These are phyloP conservation scores for Crithidia acanthocephali DNA, from an alignment of 208 protist species.

Conservation along the genomic window DNA sequence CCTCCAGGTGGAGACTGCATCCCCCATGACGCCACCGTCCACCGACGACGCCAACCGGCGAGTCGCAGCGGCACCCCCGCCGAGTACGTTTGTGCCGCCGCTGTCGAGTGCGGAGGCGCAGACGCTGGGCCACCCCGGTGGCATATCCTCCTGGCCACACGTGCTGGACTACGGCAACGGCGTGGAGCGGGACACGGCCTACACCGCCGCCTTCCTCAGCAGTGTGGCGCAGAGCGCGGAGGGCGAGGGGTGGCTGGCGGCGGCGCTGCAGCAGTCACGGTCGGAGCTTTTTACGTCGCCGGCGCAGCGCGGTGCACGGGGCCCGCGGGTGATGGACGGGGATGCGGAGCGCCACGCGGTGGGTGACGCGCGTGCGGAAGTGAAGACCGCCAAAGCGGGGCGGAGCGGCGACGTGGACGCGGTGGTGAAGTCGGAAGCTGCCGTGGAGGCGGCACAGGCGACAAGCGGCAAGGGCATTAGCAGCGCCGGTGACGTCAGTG, in stretches of 20 bases:
- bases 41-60: too few species aligned
- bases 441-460: neutral
- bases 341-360: neutral
- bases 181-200: slow-evolving; percentile 49
- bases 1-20: slow-evolving; percentile 4
- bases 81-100: neutral
- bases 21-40: too few species aligned
- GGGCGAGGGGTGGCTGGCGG: slow-evolving; percentile 44
- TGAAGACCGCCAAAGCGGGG: too few species aligned
- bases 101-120: slow-evolving; percentile 23
- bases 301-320: slow-evolving; percentile 3
- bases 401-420: neutral
- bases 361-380: too few species aligned
- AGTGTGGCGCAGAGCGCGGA: slow-evolving; percentile 40
- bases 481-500: neutral
- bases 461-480: neutral
- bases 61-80: neutral
- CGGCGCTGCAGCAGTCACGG: slow-evolving; percentile 19
- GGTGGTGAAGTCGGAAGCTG: neutral
- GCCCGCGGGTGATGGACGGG: neutral
- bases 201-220: slow-evolving; percentile 54
- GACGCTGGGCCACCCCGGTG: slow-evolving; percentile 30
- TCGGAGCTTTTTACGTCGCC: slow-evolving; percentile 15
- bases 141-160: slow-evolving; percentile 64
- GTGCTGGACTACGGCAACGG: slow-evolving; percentile 52